These are phyloP conservation scores for Apophysomyces variabilis DNA, from an alignment of 371 early-diverging fungal genomes.

Conservation along the genomic window DNA sequence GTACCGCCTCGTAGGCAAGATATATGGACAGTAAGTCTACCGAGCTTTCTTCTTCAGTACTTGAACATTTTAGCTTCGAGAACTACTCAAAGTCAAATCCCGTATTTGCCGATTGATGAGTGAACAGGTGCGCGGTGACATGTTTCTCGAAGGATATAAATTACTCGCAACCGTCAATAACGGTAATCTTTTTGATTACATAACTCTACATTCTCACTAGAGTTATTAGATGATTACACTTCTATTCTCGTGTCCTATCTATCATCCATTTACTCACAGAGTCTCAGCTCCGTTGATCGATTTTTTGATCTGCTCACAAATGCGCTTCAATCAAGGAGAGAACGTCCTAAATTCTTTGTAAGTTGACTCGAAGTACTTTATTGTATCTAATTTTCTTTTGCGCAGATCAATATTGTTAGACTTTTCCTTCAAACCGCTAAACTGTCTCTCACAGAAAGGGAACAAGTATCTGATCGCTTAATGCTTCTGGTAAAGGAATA, in stretches of 20 bases:
- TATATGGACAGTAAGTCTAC: not conserved
- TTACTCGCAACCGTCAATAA: slow-evolving; percentile 17
- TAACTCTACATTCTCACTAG: not conserved
- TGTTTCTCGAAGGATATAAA: slow-evolving; percentile 26
- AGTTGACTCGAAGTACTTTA: slow-evolving; percentile 2
- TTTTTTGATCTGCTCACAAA: slow-evolving; percentile 25
- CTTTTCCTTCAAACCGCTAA: slow-evolving; percentile 30
- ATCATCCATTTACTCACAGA: slow-evolving; percentile 25
- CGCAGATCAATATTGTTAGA: slow-evolving; percentile 36
- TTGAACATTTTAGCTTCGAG: slow-evolving; percentile 18
- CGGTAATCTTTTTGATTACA: slow-evolving; percentile 12
- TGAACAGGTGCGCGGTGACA: slow-evolving; percentile 25
- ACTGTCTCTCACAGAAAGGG: not conserved
- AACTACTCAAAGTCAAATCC: slow-evolving; percentile 29
- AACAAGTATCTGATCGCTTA: slow-evolving; percentile 14
- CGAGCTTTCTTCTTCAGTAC: not conserved
- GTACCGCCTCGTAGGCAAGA: not conserved
- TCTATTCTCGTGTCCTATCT: slow-evolving; percentile 31
- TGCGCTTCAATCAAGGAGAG: slow-evolving; percentile 21
- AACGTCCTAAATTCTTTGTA: slow-evolving; percentile 26
- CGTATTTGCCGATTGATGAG: slow-evolving; percentile 23
- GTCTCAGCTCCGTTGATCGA: slow-evolving; percentile 24
- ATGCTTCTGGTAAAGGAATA: slow-evolving; percentile 18
- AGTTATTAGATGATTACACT: slow-evolving; percentile 21
- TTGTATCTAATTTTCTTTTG: not conserved